Evolutionary conservation across 306 rosid species (phyloP), one percentile per base, ranked within the genome.

Genomic region (Pyrus betulifolia): DNA sequence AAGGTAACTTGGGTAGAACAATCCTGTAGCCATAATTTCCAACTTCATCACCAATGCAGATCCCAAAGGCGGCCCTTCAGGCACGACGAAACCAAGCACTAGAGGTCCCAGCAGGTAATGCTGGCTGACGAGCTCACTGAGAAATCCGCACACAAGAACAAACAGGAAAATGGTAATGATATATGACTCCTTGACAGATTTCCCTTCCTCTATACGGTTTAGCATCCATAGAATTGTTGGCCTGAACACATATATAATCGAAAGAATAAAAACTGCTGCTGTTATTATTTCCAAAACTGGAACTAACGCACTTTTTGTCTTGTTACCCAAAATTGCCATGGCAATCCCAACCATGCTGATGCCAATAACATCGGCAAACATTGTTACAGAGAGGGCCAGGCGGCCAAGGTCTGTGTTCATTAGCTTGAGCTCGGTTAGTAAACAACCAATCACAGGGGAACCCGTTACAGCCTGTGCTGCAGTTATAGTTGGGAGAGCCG

Each of bases 11-110:
- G 96, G 97, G 70, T 90, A 87, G 76, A 92, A 75, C 30, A 89
- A 30, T 17, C 59, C 70, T 19, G 71, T 4, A 78, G 71, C 59
- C 3, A 90, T 0, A 18, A 86, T 71, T 30, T 90, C 93, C 75
- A 90, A 7, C 78, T 77, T 92, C 1, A 30, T 1, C 51, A 83
- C 72, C 78, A 92, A 27, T 40, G 84, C 40, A 13, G 91, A 66
- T 18, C 97, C 97, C 13, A 92, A 3, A 0, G 97, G 97, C 5
- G 90, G 91, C 7, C 96, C 96, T 65, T 75, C 84, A 3, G 96
- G 96, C 68, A 90, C 67, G 57, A 46, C 81, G 44, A 84, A 68
- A 42, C 97, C 97, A 3, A 89, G 73, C 71, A 84, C 2, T 6
- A 92, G 69, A 11, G 96, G 89, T 68, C 97, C 96, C 58, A 84